These are phyloP conservation scores for Hypoxylon subgilvum DNA, from an alignment of 495 filamentous ascomycete genomes.

Conservation along the genomic window DNA sequence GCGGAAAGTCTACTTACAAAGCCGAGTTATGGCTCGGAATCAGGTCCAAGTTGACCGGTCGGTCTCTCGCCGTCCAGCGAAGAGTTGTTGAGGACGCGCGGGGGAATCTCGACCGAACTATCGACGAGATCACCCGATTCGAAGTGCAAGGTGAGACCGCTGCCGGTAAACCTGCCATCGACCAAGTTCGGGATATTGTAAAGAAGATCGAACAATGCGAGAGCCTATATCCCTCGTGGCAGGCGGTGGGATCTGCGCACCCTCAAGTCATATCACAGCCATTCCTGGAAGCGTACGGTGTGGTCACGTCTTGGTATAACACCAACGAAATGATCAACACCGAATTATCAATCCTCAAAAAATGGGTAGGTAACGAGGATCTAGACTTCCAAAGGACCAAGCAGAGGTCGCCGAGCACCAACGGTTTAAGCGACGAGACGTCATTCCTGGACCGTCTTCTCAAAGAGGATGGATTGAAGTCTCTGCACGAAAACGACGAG, in stretches of 20 bases:
- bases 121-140: constrained; percentile 89
- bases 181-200: constrained; percentile 89
- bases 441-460: constrained; percentile 97
- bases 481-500: constrained; percentile 75
- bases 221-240: constrained; percentile 78
- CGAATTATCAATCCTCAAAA: constrained; percentile 84
- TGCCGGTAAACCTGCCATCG: constrained; percentile 80
- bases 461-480: constrained; percentile 94
- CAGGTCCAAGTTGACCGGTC: constrained; percentile 78
- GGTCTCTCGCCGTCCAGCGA: constrained; percentile 80
- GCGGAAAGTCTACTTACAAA: constrained; percentile 72
- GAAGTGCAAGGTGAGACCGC: constrained; percentile 92
- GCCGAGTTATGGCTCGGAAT: constrained; percentile 91
- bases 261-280: constrained; percentile 73
- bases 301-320: constrained; percentile 94
- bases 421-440: constrained; percentile 80
- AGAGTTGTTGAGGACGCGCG: constrained; percentile 83
- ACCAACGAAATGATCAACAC: constrained; percentile 98
- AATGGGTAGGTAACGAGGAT: constrained; percentile 95
- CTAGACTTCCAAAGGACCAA: constrained; percentile 81
- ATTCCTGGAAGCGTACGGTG: constrained; percentile 80
- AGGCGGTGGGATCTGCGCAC: constrained; percentile 72
- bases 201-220: constrained; percentile 87
- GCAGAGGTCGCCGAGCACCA: constrained; percentile 58
- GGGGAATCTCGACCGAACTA: constrained; percentile 65